Evolutionary conservation across 345 rosid genomes (phyloP).

Genomic region (Murraya koenigii): DNA sequence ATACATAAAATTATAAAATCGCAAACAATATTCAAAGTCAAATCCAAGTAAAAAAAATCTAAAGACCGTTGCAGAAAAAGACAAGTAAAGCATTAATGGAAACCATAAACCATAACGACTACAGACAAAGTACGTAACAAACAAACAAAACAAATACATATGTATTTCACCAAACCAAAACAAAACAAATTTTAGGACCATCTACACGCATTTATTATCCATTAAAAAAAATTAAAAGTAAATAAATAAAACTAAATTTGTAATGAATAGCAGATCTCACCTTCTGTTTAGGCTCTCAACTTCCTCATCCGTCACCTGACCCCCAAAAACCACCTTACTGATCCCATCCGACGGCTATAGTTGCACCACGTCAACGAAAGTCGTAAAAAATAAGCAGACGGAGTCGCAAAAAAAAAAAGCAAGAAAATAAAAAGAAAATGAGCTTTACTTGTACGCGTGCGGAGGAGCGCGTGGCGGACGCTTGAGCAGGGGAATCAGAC

Average conservation of each 20-base stretch:
- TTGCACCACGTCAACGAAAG: conserved; percentile 12
- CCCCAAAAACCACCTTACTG: conserved; percentile 94
- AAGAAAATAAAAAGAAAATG: background rate
- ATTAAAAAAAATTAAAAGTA: background rate
- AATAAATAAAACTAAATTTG: background rate
- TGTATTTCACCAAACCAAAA: background rate
- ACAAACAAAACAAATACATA: background rate
- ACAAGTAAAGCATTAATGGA: background rate
- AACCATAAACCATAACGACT: background rate
- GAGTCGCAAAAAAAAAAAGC: background rate
- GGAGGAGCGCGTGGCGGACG: conserved; percentile 58
- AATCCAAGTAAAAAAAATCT: conserved; percentile 3
- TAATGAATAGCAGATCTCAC: conserved; percentile 48
- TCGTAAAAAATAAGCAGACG: conserved; percentile 13
- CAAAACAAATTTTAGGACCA: background rate
- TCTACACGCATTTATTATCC: background rate
- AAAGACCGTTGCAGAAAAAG: background rate
- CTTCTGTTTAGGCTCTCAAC: conserved; percentile 75
- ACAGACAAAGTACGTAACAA: background rate
- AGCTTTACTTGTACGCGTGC: conserved; percentile 60
- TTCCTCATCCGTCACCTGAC: conserved; percentile 97
- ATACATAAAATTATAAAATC: background rate
- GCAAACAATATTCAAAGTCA: background rate
- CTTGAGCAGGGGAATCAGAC: conserved; percentile 34
- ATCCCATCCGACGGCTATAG: conserved; percentile 92